A percentile compares a stretch with the other conserved stretches of the same genome.
phyloP scores from a whole-genome alignment of 2,329 filamentous ascomycete species.

The Claviceps sp. region DNA sequence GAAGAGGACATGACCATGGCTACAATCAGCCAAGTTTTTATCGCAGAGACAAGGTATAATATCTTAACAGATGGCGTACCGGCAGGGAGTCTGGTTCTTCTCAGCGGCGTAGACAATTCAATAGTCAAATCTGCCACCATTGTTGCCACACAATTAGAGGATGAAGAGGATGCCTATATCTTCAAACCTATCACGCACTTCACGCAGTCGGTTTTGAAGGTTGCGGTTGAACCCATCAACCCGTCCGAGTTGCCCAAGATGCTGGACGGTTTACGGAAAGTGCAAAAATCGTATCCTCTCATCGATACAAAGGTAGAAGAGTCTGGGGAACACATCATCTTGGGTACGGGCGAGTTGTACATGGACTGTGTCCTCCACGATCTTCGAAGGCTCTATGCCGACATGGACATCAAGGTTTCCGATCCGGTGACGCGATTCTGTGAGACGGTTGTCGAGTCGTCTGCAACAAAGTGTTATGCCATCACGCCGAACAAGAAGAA shows the following conservation, averaged over 20 bases:
- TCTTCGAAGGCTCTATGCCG: slow-evolving; percentile 80
- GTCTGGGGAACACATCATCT: slow-evolving; percentile 87
- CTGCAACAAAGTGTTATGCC: slow-evolving; percentile 94
- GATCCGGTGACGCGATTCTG: slow-evolving; percentile 96
- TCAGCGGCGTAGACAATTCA: slow-evolving; percentile 89
- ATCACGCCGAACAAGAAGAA: slow-evolving; percentile 99
- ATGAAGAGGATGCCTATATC: slow-evolving; percentile 87
- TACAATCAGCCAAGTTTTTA: slow-evolving; percentile 74
- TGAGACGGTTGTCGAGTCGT: slow-evolving; percentile 95
- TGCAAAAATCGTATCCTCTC: slow-evolving; percentile 95
- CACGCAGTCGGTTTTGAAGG: slow-evolving; percentile 94
- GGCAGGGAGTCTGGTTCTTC: slow-evolving; percentile 84
- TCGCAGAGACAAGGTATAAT: slow-evolving; percentile 86
- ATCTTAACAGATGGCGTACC: slow-evolving; percentile 84
- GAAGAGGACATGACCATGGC: slow-evolving; percentile 93
- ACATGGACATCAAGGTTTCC: slow-evolving; percentile 99
- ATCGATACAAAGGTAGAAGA: slow-evolving; percentile 97
- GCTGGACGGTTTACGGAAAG: slow-evolving; percentile 88
- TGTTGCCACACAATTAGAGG: slow-evolving; percentile 63
- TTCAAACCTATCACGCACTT: slow-evolving; percentile 90
- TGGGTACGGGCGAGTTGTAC: slow-evolving; percentile 96
- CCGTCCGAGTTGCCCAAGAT: slow-evolving; percentile 97
- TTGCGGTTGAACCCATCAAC: slow-evolving; percentile 95
- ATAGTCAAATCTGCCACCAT: slow-evolving; percentile 96
- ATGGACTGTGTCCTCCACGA: slow-evolving; percentile 99